Percentiles rank a stretch among this genome's conserved stretches.
Evolutionary conservation across 371 early-diverging fungal species (phyloP).

Genomic region (Choanephora cucurbitarum): DNA sequence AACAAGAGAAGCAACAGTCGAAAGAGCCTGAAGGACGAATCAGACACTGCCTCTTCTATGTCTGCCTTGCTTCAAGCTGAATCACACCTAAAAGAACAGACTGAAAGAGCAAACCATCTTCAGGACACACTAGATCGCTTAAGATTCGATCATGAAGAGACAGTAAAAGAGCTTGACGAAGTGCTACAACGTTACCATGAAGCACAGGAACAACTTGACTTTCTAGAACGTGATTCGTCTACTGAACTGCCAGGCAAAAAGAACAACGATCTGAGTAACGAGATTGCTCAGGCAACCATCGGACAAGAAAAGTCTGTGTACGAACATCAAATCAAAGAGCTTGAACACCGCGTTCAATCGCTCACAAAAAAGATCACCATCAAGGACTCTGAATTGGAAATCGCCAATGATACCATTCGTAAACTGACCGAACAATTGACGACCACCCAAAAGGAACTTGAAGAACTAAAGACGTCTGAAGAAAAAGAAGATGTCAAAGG

Average conservation of each 20-base stretch:
- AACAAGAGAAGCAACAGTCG: slow-evolving; percentile 14
- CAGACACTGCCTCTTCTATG: slow-evolving; percentile 29
- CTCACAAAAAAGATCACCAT: slow-evolving; percentile 7
- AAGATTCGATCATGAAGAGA: slow-evolving; percentile 20
- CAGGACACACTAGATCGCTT: slow-evolving; percentile 19
- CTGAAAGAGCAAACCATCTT: slow-evolving; percentile 14
- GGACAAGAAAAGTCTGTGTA: slow-evolving; percentile 14
- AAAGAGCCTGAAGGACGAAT: slow-evolving; percentile 38
- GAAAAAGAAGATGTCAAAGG: neutral
- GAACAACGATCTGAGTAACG: slow-evolving; percentile 26
- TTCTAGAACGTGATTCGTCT: slow-evolving; percentile 16
- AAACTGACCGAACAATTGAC: slow-evolving; percentile 13
- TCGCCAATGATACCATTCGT: neutral
- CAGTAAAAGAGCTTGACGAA: slow-evolving; percentile 29
- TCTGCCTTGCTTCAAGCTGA: slow-evolving; percentile 26
- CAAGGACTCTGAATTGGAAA: slow-evolving; percentile 7
- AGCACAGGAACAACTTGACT: slow-evolving; percentile 19
- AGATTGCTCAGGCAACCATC: slow-evolving; percentile 38
- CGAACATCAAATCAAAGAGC: slow-evolving; percentile 15
- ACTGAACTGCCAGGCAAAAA: neutral
- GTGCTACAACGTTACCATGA: slow-evolving; percentile 26
- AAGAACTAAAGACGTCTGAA: too few species aligned
- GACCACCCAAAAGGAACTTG: slow-evolving; percentile 1
- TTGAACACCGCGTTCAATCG: slow-evolving; percentile 12
- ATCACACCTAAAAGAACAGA: slow-evolving; percentile 13